Base-by-base conservation (phyloP, 2,329 filamentous ascomycete species). In the Claviceps africana region DNA sequence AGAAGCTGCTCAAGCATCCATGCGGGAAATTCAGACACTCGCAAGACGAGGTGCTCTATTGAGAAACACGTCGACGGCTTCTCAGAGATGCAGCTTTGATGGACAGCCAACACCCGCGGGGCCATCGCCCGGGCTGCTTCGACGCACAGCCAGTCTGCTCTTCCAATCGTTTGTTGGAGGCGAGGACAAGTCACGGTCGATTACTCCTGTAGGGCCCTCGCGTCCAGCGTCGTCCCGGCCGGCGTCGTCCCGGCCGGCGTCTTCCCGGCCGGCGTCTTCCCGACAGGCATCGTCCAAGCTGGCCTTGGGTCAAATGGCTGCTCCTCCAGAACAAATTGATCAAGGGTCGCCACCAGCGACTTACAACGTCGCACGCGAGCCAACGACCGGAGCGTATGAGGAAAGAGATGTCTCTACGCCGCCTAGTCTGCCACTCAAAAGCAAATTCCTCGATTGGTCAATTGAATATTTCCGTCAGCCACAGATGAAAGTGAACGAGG, bases 401-500 rank as follows among this genome's bases (percentile, higher is more conserved):
- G 72, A 80, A 49, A 79, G 83, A 53, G 76, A 82, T 55, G 65
- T 79, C 31, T 72, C 75, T 1, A 72, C 79, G 51, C 60, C 72
- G 10, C 84, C 86, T 1, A 68, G 67, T 13, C 76, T 97, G 30
- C 93, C 93, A 1, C 67, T 98, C 19, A 78, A 78, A 54, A 95
- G 89, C 64, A 83, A 78, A 9, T 95, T 97, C 67, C 76, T 95
- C 56, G 88, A 95, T 57, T 98, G 91, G 90, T 95, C 90, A 4
- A 89, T 93, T 45, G 91, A 91, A 67, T 97, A 98, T 66, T 98
- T 97, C 75, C 87, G 90, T 31, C 90, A 97, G 66, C 93, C 93
- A 33, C 93, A 98, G 68, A 97, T 98, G 93, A 94, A 93, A 64
- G 85, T 88, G 3, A 90, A 86, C 53, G 93, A 98, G 65, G 87